A percentile compares a stretch with the other conserved stretches of the same genome.
phyloP scores from a whole-genome alignment of 2,329 filamentous ascomycete species.

The Fusarium albosuccineum region DNA sequence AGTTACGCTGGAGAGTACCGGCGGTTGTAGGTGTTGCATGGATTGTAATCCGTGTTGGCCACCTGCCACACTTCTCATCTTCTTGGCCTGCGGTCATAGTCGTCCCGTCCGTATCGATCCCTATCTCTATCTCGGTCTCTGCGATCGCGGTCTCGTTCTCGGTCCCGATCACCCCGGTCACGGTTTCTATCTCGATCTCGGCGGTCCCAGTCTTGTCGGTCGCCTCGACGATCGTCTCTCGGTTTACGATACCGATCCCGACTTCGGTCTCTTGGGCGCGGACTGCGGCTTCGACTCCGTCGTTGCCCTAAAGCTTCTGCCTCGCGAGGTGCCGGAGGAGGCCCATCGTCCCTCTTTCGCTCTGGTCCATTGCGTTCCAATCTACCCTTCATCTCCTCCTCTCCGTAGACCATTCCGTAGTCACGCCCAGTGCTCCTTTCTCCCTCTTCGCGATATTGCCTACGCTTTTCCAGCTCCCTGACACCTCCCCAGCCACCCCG shows the following conservation, averaged over 20 bases:
- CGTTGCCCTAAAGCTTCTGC: slow-evolving; percentile 13
- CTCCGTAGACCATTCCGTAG: slow-evolving; percentile 87
- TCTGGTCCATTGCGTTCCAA: slow-evolving; percentile 57
- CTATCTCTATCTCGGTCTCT: slow-evolving; percentile 36
- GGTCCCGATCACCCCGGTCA: slow-evolving; percentile 50
- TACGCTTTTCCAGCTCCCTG: slow-evolving; percentile 86
- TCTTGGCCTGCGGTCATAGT: slow-evolving; percentile 37
- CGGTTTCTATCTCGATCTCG: slow-evolving; percentile 46
- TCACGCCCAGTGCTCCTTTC: slow-evolving; percentile 59
- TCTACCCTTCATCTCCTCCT: slow-evolving; percentile 72
- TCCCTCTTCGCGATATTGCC: slow-evolving; percentile 84
- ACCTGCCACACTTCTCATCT: slow-evolving; percentile 35
- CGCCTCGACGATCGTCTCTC: slow-evolving; percentile 44
- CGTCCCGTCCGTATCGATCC: slow-evolving; percentile 40
- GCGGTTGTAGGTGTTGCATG: slow-evolving; percentile 25
- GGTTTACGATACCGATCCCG: slow-evolving; percentile 46
- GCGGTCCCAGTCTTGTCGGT: slow-evolving; percentile 45
- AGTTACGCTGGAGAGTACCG: slow-evolving; percentile 21
- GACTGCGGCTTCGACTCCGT: slow-evolving; percentile 39
- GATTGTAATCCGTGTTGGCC: slow-evolving; percentile 33
- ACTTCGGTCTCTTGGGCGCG: slow-evolving; percentile 37
- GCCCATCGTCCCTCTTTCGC: slow-evolving; percentile 34
- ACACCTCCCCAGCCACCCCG: slow-evolving; percentile 92
- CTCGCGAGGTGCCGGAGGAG: slow-evolving; percentile 19
- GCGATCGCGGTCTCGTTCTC: slow-evolving; percentile 47